phyloP scores from a whole-genome alignment of 2,329 filamentous ascomycete genomes.

The Aureobasidium leucospermi region DNA sequence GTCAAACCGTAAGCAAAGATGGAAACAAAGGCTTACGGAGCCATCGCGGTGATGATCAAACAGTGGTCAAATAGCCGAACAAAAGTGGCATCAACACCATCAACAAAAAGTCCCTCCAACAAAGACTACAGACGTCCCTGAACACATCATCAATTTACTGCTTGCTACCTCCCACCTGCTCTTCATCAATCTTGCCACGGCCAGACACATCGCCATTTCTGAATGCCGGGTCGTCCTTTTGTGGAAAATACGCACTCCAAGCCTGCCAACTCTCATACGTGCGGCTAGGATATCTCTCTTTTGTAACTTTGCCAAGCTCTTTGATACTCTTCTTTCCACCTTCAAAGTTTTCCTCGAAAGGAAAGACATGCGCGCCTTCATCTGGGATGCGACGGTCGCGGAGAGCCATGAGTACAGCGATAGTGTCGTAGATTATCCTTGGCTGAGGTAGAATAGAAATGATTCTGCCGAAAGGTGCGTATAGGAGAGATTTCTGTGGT shows the following conservation, averaged over 20 bases:
- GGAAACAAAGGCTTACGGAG: too few species aligned
- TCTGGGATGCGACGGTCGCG: conserved; percentile 28
- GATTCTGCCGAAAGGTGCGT: conserved; percentile 25
- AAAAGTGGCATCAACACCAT: too few species aligned
- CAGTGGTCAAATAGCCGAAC: too few species aligned
- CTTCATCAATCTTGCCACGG: neutral
- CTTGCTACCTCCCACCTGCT: neutral
- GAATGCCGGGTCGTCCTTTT: neutral
- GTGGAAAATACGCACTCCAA: conserved; percentile 10
- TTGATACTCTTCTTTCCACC: conserved; percentile 19
- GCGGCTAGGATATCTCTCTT: conserved; percentile 26
- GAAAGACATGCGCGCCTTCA: conserved; percentile 22
- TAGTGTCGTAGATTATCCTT: conserved; percentile 18
- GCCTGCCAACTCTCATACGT: conserved; percentile 23
- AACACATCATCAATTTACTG: neutral
- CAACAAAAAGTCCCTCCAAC: too few species aligned
- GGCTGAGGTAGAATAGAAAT: conserved; percentile 10
- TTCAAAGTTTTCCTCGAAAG: conserved; percentile 17
- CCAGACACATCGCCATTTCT: neutral
- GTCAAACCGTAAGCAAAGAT: neutral
- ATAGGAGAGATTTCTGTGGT: conserved; percentile 21
- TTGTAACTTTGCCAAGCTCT: conserved; percentile 1
- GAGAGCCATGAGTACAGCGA: conserved; percentile 26
- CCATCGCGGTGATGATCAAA: too few species aligned
- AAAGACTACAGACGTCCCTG: too few species aligned